A percentile compares a stretch with the other conserved stretches of the same genome.
These are phyloP conservation scores for Ascoidea rubescens DNA, from an alignment of 805 yeast genomes.

Conservation along the genomic window DNA sequence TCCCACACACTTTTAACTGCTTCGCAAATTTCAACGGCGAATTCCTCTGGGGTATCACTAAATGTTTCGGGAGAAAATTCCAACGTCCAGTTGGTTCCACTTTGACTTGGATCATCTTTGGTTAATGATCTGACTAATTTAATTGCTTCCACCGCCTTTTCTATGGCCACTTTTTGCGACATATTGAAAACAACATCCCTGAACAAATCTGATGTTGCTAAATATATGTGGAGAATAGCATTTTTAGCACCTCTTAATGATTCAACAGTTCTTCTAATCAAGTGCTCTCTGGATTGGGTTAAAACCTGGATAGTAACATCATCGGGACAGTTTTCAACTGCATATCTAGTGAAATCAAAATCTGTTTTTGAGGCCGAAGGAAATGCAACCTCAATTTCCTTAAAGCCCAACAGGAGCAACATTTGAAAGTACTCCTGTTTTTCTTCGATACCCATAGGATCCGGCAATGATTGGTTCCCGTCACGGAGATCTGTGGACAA, in stretches of 20 bases:
- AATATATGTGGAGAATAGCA: conserved; percentile 59
- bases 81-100: conserved; percentile 52
- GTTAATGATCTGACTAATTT: conserved; percentile 54
- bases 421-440: conserved; percentile 66
- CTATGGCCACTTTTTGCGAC: conserved; percentile 54
- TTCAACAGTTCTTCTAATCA: conserved; percentile 62
- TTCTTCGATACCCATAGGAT: conserved; percentile 66
- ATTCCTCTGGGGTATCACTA: conserved; percentile 61
- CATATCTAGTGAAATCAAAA: conserved; percentile 69
- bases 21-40: conserved; percentile 64
- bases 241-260: conserved; percentile 58
- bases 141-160: conserved; percentile 59
- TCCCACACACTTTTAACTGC: conserved; percentile 73
- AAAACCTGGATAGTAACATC: conserved; percentile 64
- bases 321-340: conserved; percentile 65
- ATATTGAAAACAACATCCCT: conserved; percentile 65
- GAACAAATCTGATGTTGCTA: conserved; percentile 65
- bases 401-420: conserved; percentile 59
- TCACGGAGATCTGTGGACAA: conserved; percentile 68
- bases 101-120: conserved; percentile 56
- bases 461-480: conserved; percentile 73
- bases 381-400: conserved; percentile 70
- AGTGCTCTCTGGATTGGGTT: conserved; percentile 65
- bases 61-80: conserved; percentile 74
- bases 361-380: conserved; percentile 78